Evolutionary conservation across 2,329 filamentous ascomycete species (phyloP).

Genomic region (Cyanodermella asteris): DNA sequence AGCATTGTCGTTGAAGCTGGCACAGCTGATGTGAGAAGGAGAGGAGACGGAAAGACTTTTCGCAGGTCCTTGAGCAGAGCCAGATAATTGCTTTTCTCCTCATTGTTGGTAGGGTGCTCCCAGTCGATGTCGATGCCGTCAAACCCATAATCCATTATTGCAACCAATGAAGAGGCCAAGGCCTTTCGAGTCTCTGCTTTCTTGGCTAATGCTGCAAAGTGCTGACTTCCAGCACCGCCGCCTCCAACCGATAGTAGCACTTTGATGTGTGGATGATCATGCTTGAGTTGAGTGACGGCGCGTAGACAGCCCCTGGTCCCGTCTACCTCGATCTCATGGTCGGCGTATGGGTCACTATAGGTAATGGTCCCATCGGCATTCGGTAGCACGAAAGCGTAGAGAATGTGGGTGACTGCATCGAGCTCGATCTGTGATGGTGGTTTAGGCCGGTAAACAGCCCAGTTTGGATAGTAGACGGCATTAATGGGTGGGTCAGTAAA

Average conservation of each 20-base stretch:
- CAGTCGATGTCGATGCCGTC: slow-evolving; percentile 66
- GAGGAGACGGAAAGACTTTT: slow-evolving; percentile 45
- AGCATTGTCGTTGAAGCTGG: slow-evolving; percentile 46
- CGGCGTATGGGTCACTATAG: slow-evolving; percentile 64
- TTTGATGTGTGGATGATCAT: slow-evolving; percentile 46
- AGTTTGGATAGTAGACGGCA: slow-evolving; percentile 70
- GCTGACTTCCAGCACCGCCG: slow-evolving; percentile 36
- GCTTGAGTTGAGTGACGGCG: slow-evolving; percentile 51
- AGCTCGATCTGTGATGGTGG: slow-evolving; percentile 55
- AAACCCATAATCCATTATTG: slow-evolving; percentile 47
- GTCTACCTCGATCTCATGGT: slow-evolving; percentile 49
- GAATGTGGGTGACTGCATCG: slow-evolving; percentile 57
- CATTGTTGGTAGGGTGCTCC: slow-evolving; percentile 47
- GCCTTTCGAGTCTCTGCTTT: slow-evolving; percentile 38
- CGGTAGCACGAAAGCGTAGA: slow-evolving; percentile 67
- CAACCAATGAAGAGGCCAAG: slow-evolving; percentile 46
- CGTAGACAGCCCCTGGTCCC: slow-evolving; percentile 49
- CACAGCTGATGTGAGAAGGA: slow-evolving; percentile 49
- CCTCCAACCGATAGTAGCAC: slow-evolving; percentile 63
- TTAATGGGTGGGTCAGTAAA: slow-evolving; percentile 26
- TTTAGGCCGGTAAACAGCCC: slow-evolving; percentile 48
- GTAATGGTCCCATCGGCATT: too few relatives aligned
- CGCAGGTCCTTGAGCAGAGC: slow-evolving; percentile 45
- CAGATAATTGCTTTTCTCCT: slow-evolving; percentile 50
- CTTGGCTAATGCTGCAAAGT: slow-evolving; percentile 46